Evolutionary conservation across 2,329 filamentous ascomycete genomes (phyloP), one percentile per base, ranked within the genome.

Genomic region (Orbilia oligospora): DNA sequence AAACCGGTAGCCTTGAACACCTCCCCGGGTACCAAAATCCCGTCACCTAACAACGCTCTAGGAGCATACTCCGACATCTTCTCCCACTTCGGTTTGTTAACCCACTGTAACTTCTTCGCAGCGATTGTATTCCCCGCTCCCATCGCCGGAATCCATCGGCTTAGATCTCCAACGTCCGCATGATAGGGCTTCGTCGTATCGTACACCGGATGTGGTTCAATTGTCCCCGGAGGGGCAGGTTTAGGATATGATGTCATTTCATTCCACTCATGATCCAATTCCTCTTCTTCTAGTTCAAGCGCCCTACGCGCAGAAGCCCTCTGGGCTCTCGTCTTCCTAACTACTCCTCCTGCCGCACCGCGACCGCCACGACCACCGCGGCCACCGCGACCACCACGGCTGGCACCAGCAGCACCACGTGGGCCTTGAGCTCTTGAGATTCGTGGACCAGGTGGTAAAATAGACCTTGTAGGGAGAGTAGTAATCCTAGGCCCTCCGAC

Each of bases 171-270:
- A 1, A 65, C 51, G 10, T 77, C 67, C 0, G 73, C 49, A 14
- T 63, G 64, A 22, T 77, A 77, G 18, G 73, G 67, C 48, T 46
- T 36, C 9, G 67, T 71, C 33, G 41, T 67, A 36, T 77, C 73
- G 27, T 77, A 77, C 0, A 77, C 63, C 9, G 73, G 73, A n/a
- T 77, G 73, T 3, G 73, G 49, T 44, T 77, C 73, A 20, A 77
- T 48, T 4, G 65, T 68, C 1, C 53, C 73, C 5, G 1, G 0
- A 0, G 67, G 67, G 18, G 49, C 22, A 3, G 24, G 68, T 27
- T 67, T 3, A 20, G 73, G 73, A 36, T 71, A 58, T 1, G 48
- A 51, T 0, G 73, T 77, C 3, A 30, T 63, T 14, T 64, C 44
- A 10, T 68, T 27, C 67, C 67, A 77, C 5, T 55, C 46, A 16